Evolutionary conservation across 441 rosid genomes (phyloP).

Genomic region (Populus trichocarpa): DNA sequence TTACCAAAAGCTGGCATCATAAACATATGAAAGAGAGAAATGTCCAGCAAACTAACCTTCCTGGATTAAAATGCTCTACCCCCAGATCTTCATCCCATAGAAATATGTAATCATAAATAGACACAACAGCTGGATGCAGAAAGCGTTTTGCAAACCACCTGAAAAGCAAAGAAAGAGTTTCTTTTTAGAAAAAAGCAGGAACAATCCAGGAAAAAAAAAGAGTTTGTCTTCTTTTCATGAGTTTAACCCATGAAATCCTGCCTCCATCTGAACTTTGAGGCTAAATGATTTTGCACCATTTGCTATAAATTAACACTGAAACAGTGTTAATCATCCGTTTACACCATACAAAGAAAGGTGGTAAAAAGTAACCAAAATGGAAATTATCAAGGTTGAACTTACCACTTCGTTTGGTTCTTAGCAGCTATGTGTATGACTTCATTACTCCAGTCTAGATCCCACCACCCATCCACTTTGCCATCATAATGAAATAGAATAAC

Average conservation of each 20-base stretch:
- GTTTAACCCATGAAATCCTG: not conserved
- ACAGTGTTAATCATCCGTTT: not conserved
- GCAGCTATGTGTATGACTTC: conserved; percentile 86
- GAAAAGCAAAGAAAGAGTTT: not conserved
- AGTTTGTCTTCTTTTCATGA: not conserved
- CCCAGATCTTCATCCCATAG: conserved; percentile 99
- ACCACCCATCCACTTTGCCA: conserved; percentile 79
- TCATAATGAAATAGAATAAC: conserved; percentile 92
- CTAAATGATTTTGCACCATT: not conserved
- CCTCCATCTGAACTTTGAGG: not conserved
- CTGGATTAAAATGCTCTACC: conserved; percentile 69
- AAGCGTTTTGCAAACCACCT: conserved; percentile 99
- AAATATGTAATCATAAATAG: conserved; percentile 79
- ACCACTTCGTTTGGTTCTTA: conserved; percentile 95
- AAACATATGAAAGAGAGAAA: not conserved
- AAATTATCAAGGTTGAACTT: conserved; percentile 5
- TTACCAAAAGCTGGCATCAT: not conserved
- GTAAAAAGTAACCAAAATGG: not conserved
- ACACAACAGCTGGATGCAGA: conserved; percentile 85
- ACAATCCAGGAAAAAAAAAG: not conserved
- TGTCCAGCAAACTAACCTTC: conserved; percentile 41
- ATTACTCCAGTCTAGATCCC: conserved; percentile 78
- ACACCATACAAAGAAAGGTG: not conserved
- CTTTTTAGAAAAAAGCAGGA: not conserved
- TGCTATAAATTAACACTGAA: too few relatives aligned